Evolutionary conservation across 352 stramenopile species (phyloP), one percentile per base, ranked within the genome.

Genomic region (Phytophthora syringae): DNA sequence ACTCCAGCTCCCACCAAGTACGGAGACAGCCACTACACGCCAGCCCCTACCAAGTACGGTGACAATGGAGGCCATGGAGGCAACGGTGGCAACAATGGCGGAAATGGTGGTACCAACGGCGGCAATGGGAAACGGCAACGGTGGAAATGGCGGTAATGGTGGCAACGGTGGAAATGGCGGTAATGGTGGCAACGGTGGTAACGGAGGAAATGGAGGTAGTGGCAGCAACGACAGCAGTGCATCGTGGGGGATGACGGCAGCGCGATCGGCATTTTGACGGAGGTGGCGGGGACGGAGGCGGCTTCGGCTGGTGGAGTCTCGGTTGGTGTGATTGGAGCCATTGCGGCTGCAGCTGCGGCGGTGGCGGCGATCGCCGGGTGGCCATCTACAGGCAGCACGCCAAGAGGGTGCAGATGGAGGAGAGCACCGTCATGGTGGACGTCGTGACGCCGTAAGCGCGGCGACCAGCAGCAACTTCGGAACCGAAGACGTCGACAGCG

Each of bases 361-460:
- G 72, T 70, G 44, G 67, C 72, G 7, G 72, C 64, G n/a, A 55
- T 72, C 34, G 68, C 65, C 16, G 56, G 61, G 64, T 70, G 7
- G 48, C 61, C 13, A 45, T 80, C 22, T 80, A 80, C 69, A 77
- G 76, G 40, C 72, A 80, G 59, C 40, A 77, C 68, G n/a, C n/a
- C n/a, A n/a, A n/a, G n/a, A n/a, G n/a, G n/a, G n/a, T n/a, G n/a
- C n/a, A n/a, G n/a, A n/a, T n/a, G n/a, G n/a, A n/a, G n/a, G n/a
- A n/a, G n/a, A n/a, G n/a, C n/a, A n/a, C n/a, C n/a, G n/a, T n/a
- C n/a, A n/a, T n/a, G n/a, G n/a, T n/a, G n/a, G n/a, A n/a, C n/a
- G n/a, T n/a, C n/a, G n/a, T n/a, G n/a, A n/a, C n/a, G n/a, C n/a
- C n/a, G n/a, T n/a, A n/a, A n/a, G n/a, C n/a, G n/a, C n/a, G n/a